phyloP scores from a whole-genome alignment of 2,329 filamentous ascomycete genomes.

The Talaromyces albobiverticillius region DNA sequence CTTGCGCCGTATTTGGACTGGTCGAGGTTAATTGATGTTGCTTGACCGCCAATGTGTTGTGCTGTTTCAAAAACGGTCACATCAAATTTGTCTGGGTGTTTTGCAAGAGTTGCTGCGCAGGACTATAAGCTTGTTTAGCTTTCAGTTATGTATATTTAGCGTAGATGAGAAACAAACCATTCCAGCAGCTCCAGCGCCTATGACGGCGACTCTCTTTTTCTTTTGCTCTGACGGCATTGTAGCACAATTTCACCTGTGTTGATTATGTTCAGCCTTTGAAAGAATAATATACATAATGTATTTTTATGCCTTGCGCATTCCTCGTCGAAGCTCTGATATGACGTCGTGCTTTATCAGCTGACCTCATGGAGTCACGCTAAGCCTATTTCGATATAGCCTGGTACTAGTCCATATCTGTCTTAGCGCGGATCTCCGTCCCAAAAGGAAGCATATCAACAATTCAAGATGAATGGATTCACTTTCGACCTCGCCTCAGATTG shows the following conservation, averaged over 20 bases:
- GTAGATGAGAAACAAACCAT: constrained; percentile 43
- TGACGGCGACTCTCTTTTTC: constrained; percentile 54
- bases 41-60: constrained; percentile 59
- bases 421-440: background rate
- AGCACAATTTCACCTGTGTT: too few species aligned
- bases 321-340: too few species aligned
- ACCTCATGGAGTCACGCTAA: background rate
- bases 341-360: background rate
- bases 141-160: constrained; percentile 16
- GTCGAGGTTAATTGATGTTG: constrained; percentile 57
- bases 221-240: constrained; percentile 22
- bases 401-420: background rate
- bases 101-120: constrained; percentile 64
- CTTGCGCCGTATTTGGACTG: constrained; percentile 55
- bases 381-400: background rate
- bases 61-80: constrained; percentile 62
- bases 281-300: too few species aligned
- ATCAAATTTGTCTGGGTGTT: constrained; percentile 64
- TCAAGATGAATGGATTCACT: too few species aligned
- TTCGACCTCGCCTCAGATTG: background rate
- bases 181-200: constrained; percentile 63
- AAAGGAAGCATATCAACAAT: background rate
- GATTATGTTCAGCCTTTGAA: too few species aligned
- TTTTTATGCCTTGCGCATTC: too few species aligned
- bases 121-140: constrained; percentile 42